phyloP scores from a whole-genome alignment of 2,329 filamentous ascomycete genomes.

The Colletotrichum chlorophyti region DNA sequence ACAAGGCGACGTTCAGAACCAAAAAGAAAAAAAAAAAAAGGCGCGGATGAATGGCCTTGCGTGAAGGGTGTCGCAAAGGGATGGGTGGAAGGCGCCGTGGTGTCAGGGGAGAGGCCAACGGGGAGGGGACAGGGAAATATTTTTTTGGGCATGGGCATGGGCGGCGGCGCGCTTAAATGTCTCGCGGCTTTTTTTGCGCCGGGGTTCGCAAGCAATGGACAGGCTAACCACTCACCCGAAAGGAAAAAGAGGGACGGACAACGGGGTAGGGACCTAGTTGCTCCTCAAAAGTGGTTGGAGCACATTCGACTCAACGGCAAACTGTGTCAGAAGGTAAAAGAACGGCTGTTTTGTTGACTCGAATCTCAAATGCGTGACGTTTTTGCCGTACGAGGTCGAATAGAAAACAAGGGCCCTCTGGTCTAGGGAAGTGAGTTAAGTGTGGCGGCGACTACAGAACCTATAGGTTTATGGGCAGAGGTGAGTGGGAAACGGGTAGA shows the following conservation, averaged over 20 bases:
- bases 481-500: no score
- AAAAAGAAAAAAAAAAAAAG: no score
- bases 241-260: constrained; percentile 26
- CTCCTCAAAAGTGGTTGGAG: constrained; percentile 8
- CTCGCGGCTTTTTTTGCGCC: constrained; percentile 30
- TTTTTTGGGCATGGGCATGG: constrained; percentile 25
- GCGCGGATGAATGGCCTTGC: constrained; percentile 22
- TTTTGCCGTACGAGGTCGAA: not conserved
- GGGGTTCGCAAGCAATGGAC: constrained; percentile 21
- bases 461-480: no score
- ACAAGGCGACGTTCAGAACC: constrained; percentile 22
- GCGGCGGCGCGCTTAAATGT: constrained; percentile 30
- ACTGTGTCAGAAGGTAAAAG: not conserved
- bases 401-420: no score
- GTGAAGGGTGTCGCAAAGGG: constrained; percentile 25
- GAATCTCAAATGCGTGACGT: not conserved
- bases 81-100: constrained; percentile 28
- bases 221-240: constrained; percentile 30
- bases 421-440: not conserved
- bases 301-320: constrained; percentile 8
- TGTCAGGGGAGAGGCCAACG: constrained; percentile 29
- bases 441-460: constrained; percentile 18
- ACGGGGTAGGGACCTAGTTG: not conserved
- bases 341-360: not conserved
- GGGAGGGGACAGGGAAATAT: constrained; percentile 29